Percentiles rank a stretch among this genome's conserved stretches.
Evolutionary conservation across 495 filamentous ascomycete genomes (phyloP).

Genomic region (Tuber borchii): DNA sequence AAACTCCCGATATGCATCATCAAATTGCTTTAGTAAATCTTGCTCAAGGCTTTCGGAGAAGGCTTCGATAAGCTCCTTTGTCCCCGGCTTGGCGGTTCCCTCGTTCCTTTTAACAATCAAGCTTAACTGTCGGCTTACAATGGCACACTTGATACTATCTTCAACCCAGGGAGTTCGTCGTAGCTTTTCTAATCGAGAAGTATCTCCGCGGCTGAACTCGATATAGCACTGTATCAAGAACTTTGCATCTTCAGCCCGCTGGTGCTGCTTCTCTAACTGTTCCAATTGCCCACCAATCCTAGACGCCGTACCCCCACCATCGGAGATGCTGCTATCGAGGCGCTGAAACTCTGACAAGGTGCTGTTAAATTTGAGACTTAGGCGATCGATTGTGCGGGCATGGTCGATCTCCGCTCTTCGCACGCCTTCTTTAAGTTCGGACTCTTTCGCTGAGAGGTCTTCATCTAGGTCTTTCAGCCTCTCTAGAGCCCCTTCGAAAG

Average conservation of each 20-base stretch:
- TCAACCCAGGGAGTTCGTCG: slow-evolving; percentile 40
- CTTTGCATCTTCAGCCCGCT: slow-evolving; percentile 82
- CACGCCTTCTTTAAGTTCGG: slow-evolving; percentile 80
- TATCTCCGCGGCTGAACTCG: slow-evolving; percentile 59
- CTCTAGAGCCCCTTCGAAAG: slow-evolving; percentile 76
- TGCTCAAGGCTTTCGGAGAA: slow-evolving; percentile 95
- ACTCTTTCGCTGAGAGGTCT: slow-evolving; percentile 76
- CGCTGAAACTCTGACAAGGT: slow-evolving; percentile 84
- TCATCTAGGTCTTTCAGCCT: slow-evolving; percentile 75
- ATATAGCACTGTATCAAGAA: slow-evolving; percentile 95
- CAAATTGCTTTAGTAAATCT: slow-evolving; percentile 90
- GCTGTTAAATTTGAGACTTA: slow-evolving; percentile 81
- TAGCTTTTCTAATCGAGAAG: slow-evolving; percentile 43
- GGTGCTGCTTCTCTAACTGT: slow-evolving; percentile 83
- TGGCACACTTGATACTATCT: slow-evolving; percentile 41
- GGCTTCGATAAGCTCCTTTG: slow-evolving; percentile 87
- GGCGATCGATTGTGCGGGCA: slow-evolving; percentile 72
- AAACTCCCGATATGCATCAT: slow-evolving; percentile 85
- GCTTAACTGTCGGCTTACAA: slow-evolving; percentile 38
- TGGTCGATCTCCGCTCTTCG: slow-evolving; percentile 91
- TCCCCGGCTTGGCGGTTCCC: slow-evolving; percentile 52
- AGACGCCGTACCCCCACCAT: slow-evolving; percentile 74
- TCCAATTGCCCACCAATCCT: slow-evolving; percentile 90
- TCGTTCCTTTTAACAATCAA: slow-evolving; percentile 41
- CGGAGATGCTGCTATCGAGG: slow-evolving; percentile 63